Conservation (phyloP, 257 asterid species). For the Przewalskia tangutica region DNA sequence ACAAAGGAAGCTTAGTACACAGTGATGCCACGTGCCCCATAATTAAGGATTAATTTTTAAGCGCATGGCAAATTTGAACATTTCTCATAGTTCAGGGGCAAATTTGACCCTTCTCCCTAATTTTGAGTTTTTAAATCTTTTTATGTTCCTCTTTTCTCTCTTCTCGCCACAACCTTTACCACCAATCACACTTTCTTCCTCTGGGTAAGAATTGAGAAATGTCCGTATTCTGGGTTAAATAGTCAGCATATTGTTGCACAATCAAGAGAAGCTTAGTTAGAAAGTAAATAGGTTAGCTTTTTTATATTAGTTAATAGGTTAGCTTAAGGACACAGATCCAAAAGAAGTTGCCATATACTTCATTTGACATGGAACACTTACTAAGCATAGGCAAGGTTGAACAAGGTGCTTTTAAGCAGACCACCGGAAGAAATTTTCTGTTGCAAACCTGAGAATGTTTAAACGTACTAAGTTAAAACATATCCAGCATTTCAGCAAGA, state of each 20-base stretch:
- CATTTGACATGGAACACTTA: constrained; percentile 36
- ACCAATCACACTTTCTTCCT: no score
- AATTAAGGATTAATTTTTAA: no score
- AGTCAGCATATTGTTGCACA: not conserved
- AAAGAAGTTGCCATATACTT: not conserved
- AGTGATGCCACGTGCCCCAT: no score
- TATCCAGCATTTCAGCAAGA: not conserved
- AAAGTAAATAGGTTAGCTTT: not conserved
- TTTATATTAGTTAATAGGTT: no score
- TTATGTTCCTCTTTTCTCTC: no score
- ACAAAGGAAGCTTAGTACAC: no score
- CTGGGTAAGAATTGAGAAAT: not conserved
- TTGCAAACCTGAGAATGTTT: constrained; percentile 57
- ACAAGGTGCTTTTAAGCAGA: constrained; percentile 51
- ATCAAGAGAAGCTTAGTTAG: not conserved
- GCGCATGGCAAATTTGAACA: no score
- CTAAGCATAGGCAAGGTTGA: constrained; percentile 71
- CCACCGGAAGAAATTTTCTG: constrained; percentile 86
- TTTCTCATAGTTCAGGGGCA: no score
- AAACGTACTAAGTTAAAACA: not conserved
- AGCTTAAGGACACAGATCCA: not conserved
- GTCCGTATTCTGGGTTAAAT: not conserved
- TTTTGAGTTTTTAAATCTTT: no score
- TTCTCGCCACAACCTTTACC: no score
- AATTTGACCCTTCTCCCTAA: no score